A percentile compares a stretch with the other conserved stretches of the same genome.
Conservation (phyloP, 495 filamentous ascomycete genomes). For the Aspergillus nidulans region DNA sequence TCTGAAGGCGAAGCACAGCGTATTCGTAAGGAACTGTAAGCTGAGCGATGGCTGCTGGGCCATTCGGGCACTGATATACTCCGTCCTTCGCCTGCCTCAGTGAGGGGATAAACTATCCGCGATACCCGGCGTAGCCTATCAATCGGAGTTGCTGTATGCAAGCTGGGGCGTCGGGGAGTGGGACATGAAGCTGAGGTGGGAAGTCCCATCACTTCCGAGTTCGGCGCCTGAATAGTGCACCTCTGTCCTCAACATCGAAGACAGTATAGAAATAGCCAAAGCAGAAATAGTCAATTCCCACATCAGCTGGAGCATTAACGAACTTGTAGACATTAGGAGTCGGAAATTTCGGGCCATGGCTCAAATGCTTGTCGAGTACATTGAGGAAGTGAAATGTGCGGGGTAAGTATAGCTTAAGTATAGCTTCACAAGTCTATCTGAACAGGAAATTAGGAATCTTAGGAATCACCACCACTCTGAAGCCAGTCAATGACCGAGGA, state of each 20-base stretch:
- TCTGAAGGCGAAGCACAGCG: neutral
- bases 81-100: neutral
- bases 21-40: neutral
- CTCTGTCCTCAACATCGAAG: neutral
- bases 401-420: conserved; percentile 4
- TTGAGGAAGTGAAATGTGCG: neutral
- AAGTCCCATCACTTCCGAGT: neutral
- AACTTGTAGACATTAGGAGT: neutral
- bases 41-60: neutral
- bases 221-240: neutral
- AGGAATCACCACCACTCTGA: neutral
- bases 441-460: neutral
- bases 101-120: neutral
- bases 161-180: neutral
- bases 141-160: neutral
- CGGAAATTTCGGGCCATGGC: neutral
- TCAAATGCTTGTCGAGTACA: neutral
- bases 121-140: conserved; percentile 1
- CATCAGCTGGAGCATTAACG: neutral
- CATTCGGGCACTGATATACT: neutral
- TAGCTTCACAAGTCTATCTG: neutral
- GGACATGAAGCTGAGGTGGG: neutral
- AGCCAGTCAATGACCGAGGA: neutral
- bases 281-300: neutral
- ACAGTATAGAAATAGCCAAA: neutral